Evolutionary conservation across 164 flowering plant genomes (phyloP).

Genomic region (Macadamia tetraphylla): DNA sequence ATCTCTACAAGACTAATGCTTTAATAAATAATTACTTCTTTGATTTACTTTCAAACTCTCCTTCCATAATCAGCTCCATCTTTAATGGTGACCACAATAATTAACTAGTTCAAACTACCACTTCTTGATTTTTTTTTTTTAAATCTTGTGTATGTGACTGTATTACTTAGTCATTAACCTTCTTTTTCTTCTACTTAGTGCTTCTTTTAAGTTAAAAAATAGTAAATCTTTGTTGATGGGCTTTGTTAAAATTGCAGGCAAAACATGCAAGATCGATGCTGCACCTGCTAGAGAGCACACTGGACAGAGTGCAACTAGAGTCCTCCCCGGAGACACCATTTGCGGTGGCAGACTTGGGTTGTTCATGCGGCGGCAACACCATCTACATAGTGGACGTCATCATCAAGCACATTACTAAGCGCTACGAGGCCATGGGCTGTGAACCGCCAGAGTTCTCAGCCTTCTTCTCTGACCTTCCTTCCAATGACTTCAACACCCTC

Average conservation of each 20-base stretch:
- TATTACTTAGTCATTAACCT: too few relatives aligned
- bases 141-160: too few relatives aligned
- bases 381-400: conserved; percentile 54
- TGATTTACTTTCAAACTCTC: too few relatives aligned
- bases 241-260: conserved; percentile 37
- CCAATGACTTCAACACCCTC: conserved; percentile 90
- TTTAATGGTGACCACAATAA: too few relatives aligned
- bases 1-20: too few relatives aligned
- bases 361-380: conserved; percentile 76
- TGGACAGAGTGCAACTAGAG: conserved; percentile 45
- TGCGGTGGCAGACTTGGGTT: conserved; percentile 71
- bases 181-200: not conserved
- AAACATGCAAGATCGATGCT: conserved; percentile 75
- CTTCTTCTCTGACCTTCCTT: conserved; percentile 84
- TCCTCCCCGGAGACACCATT: conserved; percentile 36
- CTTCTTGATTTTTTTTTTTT: too few relatives aligned
- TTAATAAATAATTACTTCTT: too few relatives aligned
- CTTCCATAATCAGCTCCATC: too few relatives aligned
- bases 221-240: too few relatives aligned
- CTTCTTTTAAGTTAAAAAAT: not conserved
- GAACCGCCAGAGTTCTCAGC: conserved; percentile 75
- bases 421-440: conserved; percentile 48
- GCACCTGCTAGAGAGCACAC: conserved; percentile 61
- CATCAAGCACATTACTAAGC: conserved; percentile 63
- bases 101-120: too few relatives aligned